Evolutionary conservation across 225 moss, liverwort and hornwort genomes (phyloP).

Genomic region (Physcomitrellopsis africana): DNA sequence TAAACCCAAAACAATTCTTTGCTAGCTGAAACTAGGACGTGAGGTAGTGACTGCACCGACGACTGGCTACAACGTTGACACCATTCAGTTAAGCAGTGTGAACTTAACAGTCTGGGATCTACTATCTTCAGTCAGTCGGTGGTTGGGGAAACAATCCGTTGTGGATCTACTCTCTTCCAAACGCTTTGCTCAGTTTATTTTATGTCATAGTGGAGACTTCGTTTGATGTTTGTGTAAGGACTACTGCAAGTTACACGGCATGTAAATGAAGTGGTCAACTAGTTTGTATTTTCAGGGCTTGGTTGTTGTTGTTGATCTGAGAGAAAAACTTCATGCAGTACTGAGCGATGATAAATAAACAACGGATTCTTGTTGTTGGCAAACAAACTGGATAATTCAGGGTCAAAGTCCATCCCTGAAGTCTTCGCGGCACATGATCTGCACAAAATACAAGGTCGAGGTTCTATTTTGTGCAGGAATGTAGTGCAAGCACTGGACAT

Average conservation of each 20-base stretch:
- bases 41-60: slow-evolving; percentile 32
- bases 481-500: slow-evolving; percentile 33
- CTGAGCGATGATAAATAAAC: slow-evolving; percentile 25
- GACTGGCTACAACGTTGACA: slow-evolving; percentile 28
- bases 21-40: slow-evolving; percentile 18
- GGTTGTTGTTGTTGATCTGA: slow-evolving; percentile 39
- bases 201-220: too few species aligned
- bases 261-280: slow-evolving; percentile 3
- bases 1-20: slow-evolving; percentile 30
- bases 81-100: slow-evolving; percentile 24
- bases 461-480: slow-evolving; percentile 33
- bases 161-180: slow-evolving; percentile 34
- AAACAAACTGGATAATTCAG: slow-evolving; percentile 37
- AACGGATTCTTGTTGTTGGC: slow-evolving; percentile 36
- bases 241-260: not conserved
- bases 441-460: slow-evolving; percentile 26
- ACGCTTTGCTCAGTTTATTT: slow-evolving; percentile 26
- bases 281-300: slow-evolving; percentile 30
- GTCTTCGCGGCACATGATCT: slow-evolving; percentile 24
- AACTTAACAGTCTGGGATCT: slow-evolving; percentile 31
- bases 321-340: slow-evolving; percentile 28
- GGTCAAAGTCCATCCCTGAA: slow-evolving; percentile 30
- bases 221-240: not conserved
- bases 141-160: slow-evolving; percentile 35
- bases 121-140: too few species aligned